Evolutionary conservation across 805 yeast genomes (phyloP), one percentile per base, ranked within the genome.

Genomic region (Helenozyma rhizophorensis): DNA sequence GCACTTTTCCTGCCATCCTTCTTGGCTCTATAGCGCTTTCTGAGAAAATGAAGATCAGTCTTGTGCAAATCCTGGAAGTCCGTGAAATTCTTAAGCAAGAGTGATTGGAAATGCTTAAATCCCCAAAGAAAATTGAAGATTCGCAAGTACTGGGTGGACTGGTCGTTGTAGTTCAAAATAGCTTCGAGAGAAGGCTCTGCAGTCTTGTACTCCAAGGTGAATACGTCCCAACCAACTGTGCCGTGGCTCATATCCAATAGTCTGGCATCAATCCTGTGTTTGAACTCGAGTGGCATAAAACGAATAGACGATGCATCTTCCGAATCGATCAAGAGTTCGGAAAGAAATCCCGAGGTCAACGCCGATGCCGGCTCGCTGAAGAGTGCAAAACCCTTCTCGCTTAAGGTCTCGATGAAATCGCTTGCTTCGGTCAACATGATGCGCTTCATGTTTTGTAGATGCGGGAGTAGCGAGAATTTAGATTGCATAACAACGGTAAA

Each of bases 81-180:
- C 9, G 53, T 34, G 23, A 43, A 60, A 37, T 49, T 54, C 15
- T 48, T 39, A 27, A 69, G 68, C 36, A 83, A 62, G 34, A 76
- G 60, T 46, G 62, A 69, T 13, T 73, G 70, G 11, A 80, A 70
- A 41, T 85, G 80, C 39, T 80, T 76, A 14, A 90, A 60, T 44
- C 82, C 74, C 87, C 96, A 85, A 25, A 93, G 56, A 49, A 87
- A 85, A 47, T 88, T 86, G 65, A 90, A 93, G 43, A 89, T 74
- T 45, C 83, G 73, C 32, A 87, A 63, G 53, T 90, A 90, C 37
- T 56, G 55, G 1, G 48, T 43, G 37, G 43, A 37, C 17, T 76
- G 84, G 24, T 46, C 43, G 6, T 45, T 42, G 32, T 54, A 44
- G 34, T 65, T 39, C 48, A 59, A 28, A 53, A 66, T 36, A 3